Percentiles rank a stretch among this genome's conserved stretches.
Conservation (phyloP, 192 early-diverging fungal genomes). For the Umbelopsis sp. region DNA sequence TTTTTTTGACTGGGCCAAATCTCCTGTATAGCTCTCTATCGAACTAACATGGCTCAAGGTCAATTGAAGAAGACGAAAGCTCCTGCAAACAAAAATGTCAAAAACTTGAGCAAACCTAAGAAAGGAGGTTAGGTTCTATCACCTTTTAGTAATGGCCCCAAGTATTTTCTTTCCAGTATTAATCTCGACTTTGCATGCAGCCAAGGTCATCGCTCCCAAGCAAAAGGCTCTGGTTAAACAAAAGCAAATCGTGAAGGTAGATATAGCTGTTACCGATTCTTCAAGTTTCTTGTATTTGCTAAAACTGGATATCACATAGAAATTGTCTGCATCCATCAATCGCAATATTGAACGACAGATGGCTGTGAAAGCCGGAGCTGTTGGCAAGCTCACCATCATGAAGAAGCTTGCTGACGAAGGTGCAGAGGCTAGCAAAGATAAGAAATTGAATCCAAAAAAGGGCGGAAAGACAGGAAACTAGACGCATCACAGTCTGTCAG, state of each 20-base stretch:
- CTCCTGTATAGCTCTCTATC: background rate
- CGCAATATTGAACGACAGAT: constrained; percentile 63
- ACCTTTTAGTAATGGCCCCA: too few species aligned
- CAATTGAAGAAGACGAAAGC: constrained; percentile 12
- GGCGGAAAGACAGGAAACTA: constrained; percentile 16
- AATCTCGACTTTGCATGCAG: constrained; percentile 4
- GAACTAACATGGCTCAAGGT: constrained; percentile 14
- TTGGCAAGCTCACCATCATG: constrained; percentile 83
- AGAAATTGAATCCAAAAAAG: constrained; percentile 46
- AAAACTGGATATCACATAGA: constrained; percentile 32
- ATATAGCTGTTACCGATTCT: background rate
- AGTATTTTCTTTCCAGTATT: background rate
- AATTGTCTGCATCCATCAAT: constrained; percentile 56
- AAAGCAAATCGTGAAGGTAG: constrained; percentile 33
- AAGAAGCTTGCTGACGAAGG: constrained; percentile 64
- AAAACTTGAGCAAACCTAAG: constrained; percentile 12
- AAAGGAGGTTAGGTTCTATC: constrained; percentile 12
- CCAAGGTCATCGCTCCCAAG: constrained; percentile 41
- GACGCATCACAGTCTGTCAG: background rate
- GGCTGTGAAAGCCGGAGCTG: constrained; percentile 72
- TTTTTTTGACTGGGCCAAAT: background rate
- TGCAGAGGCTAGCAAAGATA: constrained; percentile 47
- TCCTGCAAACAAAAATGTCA: constrained; percentile 8
- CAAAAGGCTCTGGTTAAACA: constrained; percentile 35
- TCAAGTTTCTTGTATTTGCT: background rate